Conservation (phyloP, 1,284 basidiomycete species). For the Sanghuangporus weigelae region DNA sequence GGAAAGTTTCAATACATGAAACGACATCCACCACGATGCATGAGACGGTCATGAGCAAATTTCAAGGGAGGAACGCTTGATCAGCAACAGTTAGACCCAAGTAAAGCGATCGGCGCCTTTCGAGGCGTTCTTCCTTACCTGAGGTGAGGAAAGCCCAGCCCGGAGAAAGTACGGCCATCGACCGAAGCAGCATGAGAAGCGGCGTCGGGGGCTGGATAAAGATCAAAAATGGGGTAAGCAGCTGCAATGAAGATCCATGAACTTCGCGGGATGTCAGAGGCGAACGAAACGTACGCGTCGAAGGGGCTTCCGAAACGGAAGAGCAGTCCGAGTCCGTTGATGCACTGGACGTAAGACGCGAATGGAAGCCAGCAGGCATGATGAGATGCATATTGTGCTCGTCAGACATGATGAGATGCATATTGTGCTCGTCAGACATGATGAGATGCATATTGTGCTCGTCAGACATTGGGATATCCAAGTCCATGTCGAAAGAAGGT, state of each 20-base stretch:
- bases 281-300: conserved; percentile 27
- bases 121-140: conserved; percentile 45
- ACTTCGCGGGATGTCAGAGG: conserved; percentile 16
- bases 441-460: conserved; percentile 25
- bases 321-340: conserved; percentile 47
- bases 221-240: conserved; percentile 56
- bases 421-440: conserved; percentile 35
- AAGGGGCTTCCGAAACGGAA: conserved; percentile 32
- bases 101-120: neutral
- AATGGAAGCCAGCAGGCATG: conserved; percentile 51
- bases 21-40: conserved; percentile 8
- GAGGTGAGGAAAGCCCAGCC: conserved; percentile 50
- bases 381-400: conserved; percentile 26
- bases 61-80: conserved; percentile 22
- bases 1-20: conserved; percentile 13
- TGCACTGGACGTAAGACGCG: conserved; percentile 60
- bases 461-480: conserved; percentile 70
- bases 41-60: conserved; percentile 3
- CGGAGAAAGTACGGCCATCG: conserved; percentile 58
- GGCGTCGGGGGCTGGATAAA: conserved; percentile 50
- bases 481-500: conserved; percentile 57
- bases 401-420: conserved; percentile 40
- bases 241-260: conserved; percentile 32
- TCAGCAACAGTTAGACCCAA: conserved; percentile 6
- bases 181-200: conserved; percentile 30